Base-by-base conservation (phyloP, 2,329 filamentous ascomycete species). In the Stagonosporopsis rhizophila region DNA sequence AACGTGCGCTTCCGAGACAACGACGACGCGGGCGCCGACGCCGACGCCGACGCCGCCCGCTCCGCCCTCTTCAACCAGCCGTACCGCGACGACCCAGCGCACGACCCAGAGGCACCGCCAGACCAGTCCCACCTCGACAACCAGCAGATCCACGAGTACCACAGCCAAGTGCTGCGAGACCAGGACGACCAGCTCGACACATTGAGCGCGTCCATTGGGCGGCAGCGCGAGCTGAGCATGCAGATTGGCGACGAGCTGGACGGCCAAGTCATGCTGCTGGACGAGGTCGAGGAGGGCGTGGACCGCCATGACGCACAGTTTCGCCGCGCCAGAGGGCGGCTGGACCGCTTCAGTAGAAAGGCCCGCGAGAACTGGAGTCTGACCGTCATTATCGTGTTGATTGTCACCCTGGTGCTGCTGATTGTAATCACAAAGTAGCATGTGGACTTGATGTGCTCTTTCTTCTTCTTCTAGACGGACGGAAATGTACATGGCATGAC, bases 191-290 rank as follows among this genome's bases (percentile, higher is more conserved):
- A 96, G 75, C 83, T 99, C n/a, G 94, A 98, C 74, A 83, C 85
- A 9, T 81, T 99, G 4, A 91, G 93, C n/a, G 86, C 87, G 69
- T 91, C 87, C 55, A 97, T 99, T 65, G 85, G 90, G 4, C 86
- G 95, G 35, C 95, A 98, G 80, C 84, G 96, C 45, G 91, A 98
- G 79, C 82, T 99, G 59, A 93, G 89, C 72, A 96, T 97, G 80
- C 91, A 95, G 79, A 98, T 99, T 69, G 94, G 95, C 27, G 91
- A 97, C 74, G 95, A 99, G 81, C 83, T 99, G 32, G 95, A 98
- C 68, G 89, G 87, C 65, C 95, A 99, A 70, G 90, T 96, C 34
- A 83, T 89, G 66, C 82, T 99, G 81, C 82, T 99, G 27, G 94
- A 97, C 74, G 94, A 96, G 68, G 87, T 96, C 40, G 95, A 98